Conservation (phyloP, 148 eudicot species). For the Rhododendron henanense region DNA sequence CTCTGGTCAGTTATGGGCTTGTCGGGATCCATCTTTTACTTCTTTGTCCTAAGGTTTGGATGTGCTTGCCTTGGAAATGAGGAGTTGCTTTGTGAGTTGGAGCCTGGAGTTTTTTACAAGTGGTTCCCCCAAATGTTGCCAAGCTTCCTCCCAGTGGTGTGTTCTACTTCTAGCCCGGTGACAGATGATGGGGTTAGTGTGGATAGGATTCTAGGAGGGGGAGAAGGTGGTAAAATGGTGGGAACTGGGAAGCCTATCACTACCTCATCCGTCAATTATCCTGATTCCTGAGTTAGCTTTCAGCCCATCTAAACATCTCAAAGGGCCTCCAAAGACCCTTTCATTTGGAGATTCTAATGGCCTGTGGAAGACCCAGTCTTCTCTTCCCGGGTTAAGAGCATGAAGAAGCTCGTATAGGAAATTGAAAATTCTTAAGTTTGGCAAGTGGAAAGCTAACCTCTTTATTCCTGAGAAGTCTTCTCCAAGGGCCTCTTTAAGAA, state of each 20-base stretch:
- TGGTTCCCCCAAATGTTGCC: neutral
- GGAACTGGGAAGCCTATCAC: neutral
- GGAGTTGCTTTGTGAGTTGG: neutral
- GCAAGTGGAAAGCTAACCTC: neutral
- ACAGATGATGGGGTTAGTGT: neutral
- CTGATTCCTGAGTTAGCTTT: neutral
- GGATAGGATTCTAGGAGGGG: neutral
- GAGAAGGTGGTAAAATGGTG: neutral
- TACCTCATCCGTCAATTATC: neutral
- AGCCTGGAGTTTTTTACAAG: neutral
- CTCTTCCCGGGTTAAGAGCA: neutral
- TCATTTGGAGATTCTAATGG: neutral
- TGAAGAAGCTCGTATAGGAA: neutral
- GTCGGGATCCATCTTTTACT: neutral
- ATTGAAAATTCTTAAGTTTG: neutral
- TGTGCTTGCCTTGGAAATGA: neutral
- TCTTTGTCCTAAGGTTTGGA: neutral
- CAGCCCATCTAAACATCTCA: neutral
- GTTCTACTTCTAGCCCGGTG: neutral
- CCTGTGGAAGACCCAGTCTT: neutral
- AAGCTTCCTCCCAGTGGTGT: neutral
- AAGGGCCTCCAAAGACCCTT: neutral
- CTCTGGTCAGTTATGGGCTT: neutral
- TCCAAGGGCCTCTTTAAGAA: neutral
- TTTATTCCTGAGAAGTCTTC: neutral